A percentile compares a stretch with the other conserved stretches of the same genome.
Evolutionary conservation across 2,329 filamentous ascomycete species (phyloP).

Genomic region (Aspergillus sp.): DNA sequence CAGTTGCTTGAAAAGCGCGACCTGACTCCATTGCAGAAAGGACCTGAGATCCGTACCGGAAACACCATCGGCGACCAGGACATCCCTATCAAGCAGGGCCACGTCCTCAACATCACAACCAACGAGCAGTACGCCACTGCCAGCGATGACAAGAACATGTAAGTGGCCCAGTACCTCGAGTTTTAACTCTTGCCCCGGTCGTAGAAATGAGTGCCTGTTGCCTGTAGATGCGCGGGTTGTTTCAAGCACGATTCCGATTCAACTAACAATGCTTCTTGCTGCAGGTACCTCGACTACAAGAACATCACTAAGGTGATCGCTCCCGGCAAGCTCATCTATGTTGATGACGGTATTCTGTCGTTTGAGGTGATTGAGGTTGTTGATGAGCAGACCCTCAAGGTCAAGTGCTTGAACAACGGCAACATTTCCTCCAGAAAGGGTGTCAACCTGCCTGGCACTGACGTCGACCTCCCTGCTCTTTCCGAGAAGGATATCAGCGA

Average conservation of each 20-base stretch:
- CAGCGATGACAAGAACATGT: conserved; percentile 92
- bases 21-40: conserved; percentile 50
- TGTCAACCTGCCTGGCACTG: conserved; percentile 97
- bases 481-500: conserved; percentile 98
- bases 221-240: no score
- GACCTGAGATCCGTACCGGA: conserved; percentile 81
- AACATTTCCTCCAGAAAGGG: conserved; percentile 99
- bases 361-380: conserved; percentile 87
- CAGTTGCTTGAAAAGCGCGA: neutral
- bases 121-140: conserved; percentile 84
- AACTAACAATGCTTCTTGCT: neutral
- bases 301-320: conserved; percentile 99
- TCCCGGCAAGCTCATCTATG: conserved; percentile 88
- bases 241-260: neutral
- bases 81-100: conserved; percentile 75
- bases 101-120: conserved; percentile 91
- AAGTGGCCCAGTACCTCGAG: conserved; percentile 31
- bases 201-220: neutral
- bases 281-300: conserved; percentile 96
- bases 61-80: conserved; percentile 68
- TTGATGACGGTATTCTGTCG: conserved; percentile 95
- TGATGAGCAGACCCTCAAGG: conserved; percentile 83
- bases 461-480: conserved; percentile 93
- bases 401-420: conserved; percentile 90
- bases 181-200: neutral